Base-by-base conservation (phyloP, 371 early-diverging fungal genomes). In the Rhizopus sp. region DNA sequence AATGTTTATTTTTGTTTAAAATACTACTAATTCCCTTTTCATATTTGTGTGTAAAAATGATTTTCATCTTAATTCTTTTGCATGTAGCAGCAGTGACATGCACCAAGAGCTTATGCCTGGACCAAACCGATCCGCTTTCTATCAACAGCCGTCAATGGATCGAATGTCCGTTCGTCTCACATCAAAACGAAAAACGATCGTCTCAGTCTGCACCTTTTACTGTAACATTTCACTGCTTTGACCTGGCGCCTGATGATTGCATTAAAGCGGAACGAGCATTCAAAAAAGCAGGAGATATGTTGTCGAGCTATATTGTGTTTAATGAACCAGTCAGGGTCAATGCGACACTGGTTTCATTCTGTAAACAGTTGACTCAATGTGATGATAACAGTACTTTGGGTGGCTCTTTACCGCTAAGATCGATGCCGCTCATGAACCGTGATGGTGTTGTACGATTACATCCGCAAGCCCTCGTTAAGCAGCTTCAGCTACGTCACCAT, bases 381-480 rank as follows among this genome's bases (percentile, higher is more conserved):
- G 49, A 32, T 29, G 47, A 64, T 15, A 56, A 64, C 33, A 48
- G 66, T 30, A 72, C 71, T 7, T 49, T 71, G 47, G 76, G 77
- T 41, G 61, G 73, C 13, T 69, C 72, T 44, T 56, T 64, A 8
- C 72, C 82, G 7, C 73, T 77, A 7, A 56, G 75, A 10, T 64
- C 69, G 5, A 69, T 68, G 9, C 55, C 67, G 4, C 17, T 72
- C 13, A 39, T 63, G 30, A 67, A 69, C 50, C 40, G 55, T 17
- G 66, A 73, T 50, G 68, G 71, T 7, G 29, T 60, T 9, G 17
- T 54, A 5, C 59, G 75, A 17, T 63, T 82, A 5, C 83, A 84
- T 59, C 84, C 87, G 6, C 87, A 86, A 51, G 73, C 83, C 16
- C 56, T 86, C 7, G 77, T 82, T 0, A 83, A 82, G 46, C 85